A percentile compares a stretch with the other conserved stretches of the same genome.
Conservation (phyloP, 2,329 filamentous ascomycete species). For the Claviceps pazoutovae region DNA sequence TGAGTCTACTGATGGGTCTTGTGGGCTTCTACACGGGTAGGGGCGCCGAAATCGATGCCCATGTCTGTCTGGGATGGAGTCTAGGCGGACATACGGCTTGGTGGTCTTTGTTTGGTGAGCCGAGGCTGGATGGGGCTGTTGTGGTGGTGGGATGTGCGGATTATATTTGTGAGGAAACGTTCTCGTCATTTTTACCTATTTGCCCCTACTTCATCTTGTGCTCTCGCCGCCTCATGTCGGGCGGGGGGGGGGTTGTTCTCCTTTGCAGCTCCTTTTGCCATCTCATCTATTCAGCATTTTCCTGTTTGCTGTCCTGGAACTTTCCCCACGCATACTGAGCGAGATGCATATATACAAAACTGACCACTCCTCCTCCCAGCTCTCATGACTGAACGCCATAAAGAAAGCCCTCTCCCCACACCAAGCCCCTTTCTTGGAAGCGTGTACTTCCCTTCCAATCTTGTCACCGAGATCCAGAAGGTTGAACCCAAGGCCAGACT, state of each 20-base stretch:
- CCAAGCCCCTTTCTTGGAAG: constrained; percentile 55
- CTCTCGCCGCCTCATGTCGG: neutral
- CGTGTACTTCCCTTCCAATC: constrained; percentile 56
- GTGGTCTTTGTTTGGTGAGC: constrained; percentile 68
- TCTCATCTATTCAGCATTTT: no score
- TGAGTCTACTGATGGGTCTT: constrained; percentile 60
- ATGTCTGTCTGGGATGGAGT: constrained; percentile 70
- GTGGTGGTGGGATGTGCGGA: constrained; percentile 83
- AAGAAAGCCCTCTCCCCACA: constrained; percentile 42
- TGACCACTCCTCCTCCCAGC: constrained; percentile 16
- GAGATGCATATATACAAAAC: neutral
- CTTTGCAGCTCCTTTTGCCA: no score
- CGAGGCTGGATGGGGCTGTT: constrained; percentile 63
- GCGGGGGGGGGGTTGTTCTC: no score
- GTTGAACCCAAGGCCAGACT: constrained; percentile 67
- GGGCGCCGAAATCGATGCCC: constrained; percentile 41
- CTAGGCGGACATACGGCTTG: constrained; percentile 81
- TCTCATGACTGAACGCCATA: constrained; percentile 67
- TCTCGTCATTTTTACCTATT: neutral
- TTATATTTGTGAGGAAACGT: constrained; percentile 45
- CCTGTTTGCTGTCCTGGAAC: no score
- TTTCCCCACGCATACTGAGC: neutral
- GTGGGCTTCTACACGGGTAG: constrained; percentile 54
- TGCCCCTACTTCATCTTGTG: neutral
- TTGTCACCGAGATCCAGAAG: constrained; percentile 48